Percentiles rank a stretch among this genome's conserved stretches.
phyloP scores from a whole-genome alignment of 345 rosid genomes.

The Bruguiera sexangula region DNA sequence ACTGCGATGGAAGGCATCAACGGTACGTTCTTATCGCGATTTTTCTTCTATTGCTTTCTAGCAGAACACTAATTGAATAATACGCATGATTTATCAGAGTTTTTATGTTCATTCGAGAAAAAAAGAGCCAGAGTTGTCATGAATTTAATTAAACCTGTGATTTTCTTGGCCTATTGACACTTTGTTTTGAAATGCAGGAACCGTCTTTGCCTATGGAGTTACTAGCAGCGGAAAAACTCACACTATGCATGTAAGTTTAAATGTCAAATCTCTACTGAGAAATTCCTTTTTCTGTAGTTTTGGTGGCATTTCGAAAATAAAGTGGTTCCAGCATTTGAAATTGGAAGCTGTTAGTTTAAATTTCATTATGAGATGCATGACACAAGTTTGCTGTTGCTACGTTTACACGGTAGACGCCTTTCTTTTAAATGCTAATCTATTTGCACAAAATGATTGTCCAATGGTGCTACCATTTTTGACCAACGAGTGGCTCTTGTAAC shows the following conservation, averaged over 20 bases:
- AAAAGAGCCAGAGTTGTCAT: no score
- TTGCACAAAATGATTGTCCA: background rate
- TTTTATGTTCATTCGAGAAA: no score
- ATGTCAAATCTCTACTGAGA: background rate
- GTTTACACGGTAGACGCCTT: no score
- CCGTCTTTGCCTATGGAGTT: slow-evolving; percentile 98
- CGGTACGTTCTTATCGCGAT: slow-evolving; percentile 38
- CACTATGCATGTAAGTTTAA: slow-evolving; percentile 89
- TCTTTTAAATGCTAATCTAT: no score
- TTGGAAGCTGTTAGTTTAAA: background rate
- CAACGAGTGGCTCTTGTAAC: background rate
- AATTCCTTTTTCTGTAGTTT: background rate
- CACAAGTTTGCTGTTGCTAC: no score
- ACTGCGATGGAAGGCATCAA: slow-evolving; percentile 99
- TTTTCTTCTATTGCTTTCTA: no score
- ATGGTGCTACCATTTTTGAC: no score
- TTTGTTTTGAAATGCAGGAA: slow-evolving; percentile 51
- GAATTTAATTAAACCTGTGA: background rate
- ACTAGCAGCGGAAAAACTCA: slow-evolving; percentile 99
- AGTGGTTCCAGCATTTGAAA: no score
- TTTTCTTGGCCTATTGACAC: background rate
- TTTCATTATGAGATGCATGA: background rate
- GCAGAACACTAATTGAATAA: no score
- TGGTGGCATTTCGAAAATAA: no score
- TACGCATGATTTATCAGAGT: no score